Evolutionary conservation across 139 green algal genomes (phyloP), one percentile per base, ranked within the genome.

Genomic region (Nannochloris sp.): DNA sequence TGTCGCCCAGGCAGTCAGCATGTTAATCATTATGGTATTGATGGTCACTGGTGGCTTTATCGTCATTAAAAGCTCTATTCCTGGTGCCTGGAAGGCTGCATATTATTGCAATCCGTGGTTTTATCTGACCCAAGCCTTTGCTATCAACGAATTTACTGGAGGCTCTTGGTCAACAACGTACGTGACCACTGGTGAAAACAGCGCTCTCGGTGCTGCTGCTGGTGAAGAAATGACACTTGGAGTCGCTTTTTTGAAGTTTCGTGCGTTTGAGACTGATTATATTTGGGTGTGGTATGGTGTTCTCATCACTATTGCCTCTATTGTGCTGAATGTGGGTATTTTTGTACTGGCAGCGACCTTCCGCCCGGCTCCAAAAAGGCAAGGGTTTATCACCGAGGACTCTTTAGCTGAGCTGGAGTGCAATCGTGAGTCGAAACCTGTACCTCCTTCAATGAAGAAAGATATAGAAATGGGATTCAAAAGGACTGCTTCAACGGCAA

Each of bases 141-240:
- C 55, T 35, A 62, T 77, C 64, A 77, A 76, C 32, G 70, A 77
- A 65, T 72, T 76, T 45, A 74, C 58, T 3, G 42, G 44, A 24
- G 32, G 23, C n/a, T 67, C 56, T 1, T 74, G 67, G 67, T n/a
- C n/a, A n/a, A n/a, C n/a, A n/a, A n/a, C n/a, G n/a, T n/a, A n/a
- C n/a, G n/a, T n/a, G n/a, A n/a, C n/a, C n/a, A n/a, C n/a, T n/a
- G n/a, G n/a, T n/a, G n/a, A n/a, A n/a, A n/a, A n/a, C n/a, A n/a
- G n/a, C n/a, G n/a, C n/a, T n/a, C n/a, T n/a, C n/a, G n/a, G n/a
- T n/a, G n/a, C n/a, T 65, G 44, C 56, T 39, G n/a, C n/a, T n/a
- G n/a, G n/a, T n/a, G n/a, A n/a, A n/a, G n/a, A n/a, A n/a, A n/a
- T n/a, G n/a, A 59, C 65, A 14, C 56, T 72, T 57, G 65, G 65